A percentile compares a stretch with the other conserved stretches of the same genome.
Evolutionary conservation across 352 stramenopile species (phyloP).

Genomic region (Pythium pectinolyticum): DNA sequence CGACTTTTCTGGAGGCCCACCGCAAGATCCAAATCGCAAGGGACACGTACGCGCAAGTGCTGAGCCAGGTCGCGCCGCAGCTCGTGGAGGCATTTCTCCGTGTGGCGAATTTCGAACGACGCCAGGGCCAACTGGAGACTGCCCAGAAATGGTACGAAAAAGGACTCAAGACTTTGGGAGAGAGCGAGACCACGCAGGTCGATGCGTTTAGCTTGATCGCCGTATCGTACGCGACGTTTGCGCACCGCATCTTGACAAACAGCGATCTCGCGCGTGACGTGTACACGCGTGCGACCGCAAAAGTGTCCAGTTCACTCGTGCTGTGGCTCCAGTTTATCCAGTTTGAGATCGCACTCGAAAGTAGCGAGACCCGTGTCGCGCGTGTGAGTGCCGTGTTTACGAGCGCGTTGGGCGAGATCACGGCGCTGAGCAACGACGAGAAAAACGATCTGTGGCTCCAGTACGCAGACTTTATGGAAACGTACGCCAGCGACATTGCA

Average conservation of each 20-base stretch:
- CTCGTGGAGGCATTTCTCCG: slow-evolving; percentile 67
- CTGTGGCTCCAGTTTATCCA: slow-evolving; percentile 74
- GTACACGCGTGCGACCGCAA: slow-evolving; percentile 47
- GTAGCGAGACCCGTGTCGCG: slow-evolving; percentile 31
- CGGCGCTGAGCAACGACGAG: slow-evolving; percentile 56
- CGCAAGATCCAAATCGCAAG: slow-evolving; percentile 51
- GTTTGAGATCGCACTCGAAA: slow-evolving; percentile 53
- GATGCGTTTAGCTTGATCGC: slow-evolving; percentile 55
- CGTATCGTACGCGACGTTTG: slow-evolving; percentile 59
- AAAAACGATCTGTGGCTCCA: slow-evolving; percentile 84
- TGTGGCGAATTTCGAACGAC: slow-evolving; percentile 73
- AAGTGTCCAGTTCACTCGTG: slow-evolving; percentile 43
- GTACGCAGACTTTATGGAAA: slow-evolving; percentile 75
- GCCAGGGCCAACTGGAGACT: slow-evolving; percentile 49
- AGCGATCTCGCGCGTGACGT: slow-evolving; percentile 37
- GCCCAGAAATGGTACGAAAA: slow-evolving; percentile 57
- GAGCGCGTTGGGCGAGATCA: slow-evolving; percentile 49
- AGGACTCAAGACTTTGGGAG: slow-evolving; percentile 44
- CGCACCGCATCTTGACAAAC: slow-evolving; percentile 49
- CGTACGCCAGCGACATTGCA: slow-evolving; percentile 41
- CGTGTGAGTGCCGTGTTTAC: slow-evolving; percentile 50
- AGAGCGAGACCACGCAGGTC: slow-evolving; percentile 26
- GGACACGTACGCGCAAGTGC: slow-evolving; percentile 54
- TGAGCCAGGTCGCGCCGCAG: slow-evolving; percentile 52
- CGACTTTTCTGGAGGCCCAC: slow-evolving; percentile 64